These are phyloP conservation scores for Aureobasidium sp. DNA, from an alignment of 2,329 filamentous ascomycete genomes.

Conservation along the genomic window DNA sequence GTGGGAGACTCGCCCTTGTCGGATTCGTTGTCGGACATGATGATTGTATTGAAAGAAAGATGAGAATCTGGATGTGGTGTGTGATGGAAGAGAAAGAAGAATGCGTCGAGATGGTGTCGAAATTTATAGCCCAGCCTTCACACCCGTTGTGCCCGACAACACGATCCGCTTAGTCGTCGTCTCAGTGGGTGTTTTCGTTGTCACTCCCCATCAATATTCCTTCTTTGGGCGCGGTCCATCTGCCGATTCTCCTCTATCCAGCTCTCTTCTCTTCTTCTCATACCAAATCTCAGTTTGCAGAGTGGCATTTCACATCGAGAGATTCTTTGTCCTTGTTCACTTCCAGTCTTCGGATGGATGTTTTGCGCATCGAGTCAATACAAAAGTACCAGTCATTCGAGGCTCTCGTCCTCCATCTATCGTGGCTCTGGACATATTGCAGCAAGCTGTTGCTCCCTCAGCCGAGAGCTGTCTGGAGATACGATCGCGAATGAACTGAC, in stretches of 20 bases:
- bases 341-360: not conserved
- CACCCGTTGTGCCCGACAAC: not conserved
- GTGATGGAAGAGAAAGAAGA: not conserved
- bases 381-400: not conserved
- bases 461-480: not conserved
- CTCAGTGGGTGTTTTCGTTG: not conserved
- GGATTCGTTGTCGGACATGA: constrained; percentile 1
- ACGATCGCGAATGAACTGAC: not conserved
- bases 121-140: not conserved
- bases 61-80: not conserved
- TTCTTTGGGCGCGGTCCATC: not conserved
- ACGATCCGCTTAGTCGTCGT: not conserved
- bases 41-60: not conserved
- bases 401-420: not conserved
- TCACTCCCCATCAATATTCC: not conserved
- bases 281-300: no score
- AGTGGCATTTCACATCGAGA: not conserved
- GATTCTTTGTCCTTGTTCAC: not conserved
- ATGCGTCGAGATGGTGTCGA: not conserved
- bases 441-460: no score
- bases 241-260: no score
- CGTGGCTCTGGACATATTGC: not conserved
- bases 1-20: not conserved
- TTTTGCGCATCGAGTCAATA: not conserved
- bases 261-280: not conserved